Evolutionary conservation across 306 rosid genomes (phyloP).

Genomic region (Medicago truncatula): DNA sequence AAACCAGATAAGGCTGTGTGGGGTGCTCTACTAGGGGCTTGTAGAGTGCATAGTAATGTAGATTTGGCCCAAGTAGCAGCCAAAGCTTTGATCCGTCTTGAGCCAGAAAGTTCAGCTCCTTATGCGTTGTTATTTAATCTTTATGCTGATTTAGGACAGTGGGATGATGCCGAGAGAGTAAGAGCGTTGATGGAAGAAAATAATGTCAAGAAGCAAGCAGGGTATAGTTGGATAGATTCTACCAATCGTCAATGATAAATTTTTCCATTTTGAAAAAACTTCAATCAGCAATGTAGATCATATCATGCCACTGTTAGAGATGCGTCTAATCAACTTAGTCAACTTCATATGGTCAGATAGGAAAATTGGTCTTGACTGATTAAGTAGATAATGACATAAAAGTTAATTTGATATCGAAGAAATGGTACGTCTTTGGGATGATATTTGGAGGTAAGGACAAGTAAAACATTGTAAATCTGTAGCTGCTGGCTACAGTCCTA

Average conservation of each 20-base stretch:
- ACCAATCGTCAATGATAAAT: conserved; percentile 28
- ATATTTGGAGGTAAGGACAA: conserved; percentile 41
- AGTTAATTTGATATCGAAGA: conserved; percentile 32
- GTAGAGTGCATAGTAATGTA: conserved; percentile 56
- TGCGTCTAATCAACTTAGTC: conserved; percentile 23
- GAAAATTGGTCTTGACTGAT: conserved; percentile 27
- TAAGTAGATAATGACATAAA: neutral
- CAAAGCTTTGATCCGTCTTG: conserved; percentile 55
- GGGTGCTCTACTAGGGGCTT: conserved; percentile 60
- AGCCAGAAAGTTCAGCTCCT: conserved; percentile 63
- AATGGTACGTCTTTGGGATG: conserved; percentile 25
- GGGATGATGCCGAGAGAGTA: conserved; percentile 59
- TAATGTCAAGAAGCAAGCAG: conserved; percentile 52
- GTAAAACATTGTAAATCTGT: conserved; percentile 23
- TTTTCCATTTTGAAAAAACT: conserved; percentile 21
- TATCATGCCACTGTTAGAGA: conserved; percentile 33
- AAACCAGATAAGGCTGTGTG: conserved; percentile 60
- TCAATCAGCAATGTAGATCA: conserved; percentile 13
- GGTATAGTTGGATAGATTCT: conserved; percentile 58
- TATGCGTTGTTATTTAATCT: conserved; percentile 55
- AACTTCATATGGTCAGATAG: conserved; percentile 5
- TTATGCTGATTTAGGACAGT: conserved; percentile 57
- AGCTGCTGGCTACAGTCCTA: neutral
- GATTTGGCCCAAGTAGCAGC: conserved; percentile 52
- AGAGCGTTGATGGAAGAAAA: conserved; percentile 52